These are phyloP conservation scores for Boletus rubropictus DNA, from an alignment of 768 basidiomycete genomes.

Conservation along the genomic window DNA sequence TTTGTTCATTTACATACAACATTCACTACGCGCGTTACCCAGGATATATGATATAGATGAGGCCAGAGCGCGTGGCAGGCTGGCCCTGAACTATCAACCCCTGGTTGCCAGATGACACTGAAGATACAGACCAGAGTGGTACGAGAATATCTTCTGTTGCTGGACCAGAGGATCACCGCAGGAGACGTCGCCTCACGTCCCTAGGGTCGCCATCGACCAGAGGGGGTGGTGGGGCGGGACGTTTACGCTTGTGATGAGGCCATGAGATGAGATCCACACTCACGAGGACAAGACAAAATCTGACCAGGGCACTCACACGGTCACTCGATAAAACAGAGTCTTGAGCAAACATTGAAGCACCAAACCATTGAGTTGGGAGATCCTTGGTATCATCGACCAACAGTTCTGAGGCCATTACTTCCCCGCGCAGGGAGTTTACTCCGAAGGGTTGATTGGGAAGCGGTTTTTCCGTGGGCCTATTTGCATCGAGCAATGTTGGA, in stretches of 20 bases:
- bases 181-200: constrained; percentile 10
- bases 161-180: constrained; percentile 2
- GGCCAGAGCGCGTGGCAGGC: neutral
- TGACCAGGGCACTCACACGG: constrained; percentile 8
- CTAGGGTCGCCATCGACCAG: neutral
- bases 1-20: constrained; percentile 7
- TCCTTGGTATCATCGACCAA: neutral
- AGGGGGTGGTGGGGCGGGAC: constrained; percentile 8
- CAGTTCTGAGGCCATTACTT: neutral
- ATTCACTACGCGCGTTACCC: neutral
- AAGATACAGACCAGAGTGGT: neutral
- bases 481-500: neutral
- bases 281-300: neutral
- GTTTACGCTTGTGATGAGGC: constrained; percentile 10
- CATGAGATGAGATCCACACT: constrained; percentile 3
- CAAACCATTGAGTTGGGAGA: neutral
- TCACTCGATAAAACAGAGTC: neutral
- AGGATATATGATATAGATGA: neutral
- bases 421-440: constrained; percentile 31
- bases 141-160: neutral
- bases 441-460: constrained; percentile 38
- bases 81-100: neutral
- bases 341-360: constrained; percentile 20
- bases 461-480: constrained; percentile 8
- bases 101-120: neutral